phyloP scores from a whole-genome alignment of 139 green algal genomes.

The Chloropicon primus region DNA sequence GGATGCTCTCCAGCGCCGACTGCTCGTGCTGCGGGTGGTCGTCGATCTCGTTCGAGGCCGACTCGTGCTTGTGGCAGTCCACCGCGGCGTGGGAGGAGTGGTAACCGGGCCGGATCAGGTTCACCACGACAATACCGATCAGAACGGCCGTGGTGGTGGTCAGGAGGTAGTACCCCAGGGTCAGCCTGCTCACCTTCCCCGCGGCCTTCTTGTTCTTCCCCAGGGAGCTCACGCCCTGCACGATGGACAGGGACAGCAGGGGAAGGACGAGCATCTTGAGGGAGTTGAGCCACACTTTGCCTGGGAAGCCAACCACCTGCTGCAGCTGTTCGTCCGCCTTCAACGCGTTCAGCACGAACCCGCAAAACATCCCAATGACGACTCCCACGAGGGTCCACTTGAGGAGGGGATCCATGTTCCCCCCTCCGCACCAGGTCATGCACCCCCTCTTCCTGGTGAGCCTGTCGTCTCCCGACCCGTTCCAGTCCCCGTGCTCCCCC shows the following conservation, averaged over 20 bases:
- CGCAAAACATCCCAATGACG: background rate
- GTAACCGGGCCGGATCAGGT: conserved; percentile 19
- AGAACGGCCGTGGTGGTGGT: conserved; percentile 25
- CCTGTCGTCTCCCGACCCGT: too few relatives aligned
- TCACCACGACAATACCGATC: conserved; percentile 29
- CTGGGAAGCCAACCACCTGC: conserved; percentile 26
- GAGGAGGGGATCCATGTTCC: too few relatives aligned
- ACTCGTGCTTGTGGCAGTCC: background rate
- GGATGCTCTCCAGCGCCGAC: conserved; percentile 18
- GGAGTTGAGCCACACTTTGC: conserved; percentile 35
- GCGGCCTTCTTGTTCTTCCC: background rate
- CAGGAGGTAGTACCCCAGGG: conserved; percentile 19
- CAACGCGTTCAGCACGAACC: background rate
- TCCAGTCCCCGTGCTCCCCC: too few relatives aligned
- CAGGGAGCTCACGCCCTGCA: conserved; percentile 26
- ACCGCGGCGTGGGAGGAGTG: background rate
- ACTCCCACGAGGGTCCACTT: too few relatives aligned
- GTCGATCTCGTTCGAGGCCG: background rate
- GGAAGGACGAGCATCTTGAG: conserved; percentile 40
- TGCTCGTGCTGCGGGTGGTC: conserved; percentile 1
- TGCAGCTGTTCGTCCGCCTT: background rate
- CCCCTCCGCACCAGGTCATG: too few relatives aligned
- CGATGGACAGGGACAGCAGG: conserved; percentile 31
- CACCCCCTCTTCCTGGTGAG: too few relatives aligned
- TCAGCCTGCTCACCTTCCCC: background rate